Evolutionary conservation across 1,284 basidiomycete species (phyloP).

Genomic region (Moesziomyces globuligerus): DNA sequence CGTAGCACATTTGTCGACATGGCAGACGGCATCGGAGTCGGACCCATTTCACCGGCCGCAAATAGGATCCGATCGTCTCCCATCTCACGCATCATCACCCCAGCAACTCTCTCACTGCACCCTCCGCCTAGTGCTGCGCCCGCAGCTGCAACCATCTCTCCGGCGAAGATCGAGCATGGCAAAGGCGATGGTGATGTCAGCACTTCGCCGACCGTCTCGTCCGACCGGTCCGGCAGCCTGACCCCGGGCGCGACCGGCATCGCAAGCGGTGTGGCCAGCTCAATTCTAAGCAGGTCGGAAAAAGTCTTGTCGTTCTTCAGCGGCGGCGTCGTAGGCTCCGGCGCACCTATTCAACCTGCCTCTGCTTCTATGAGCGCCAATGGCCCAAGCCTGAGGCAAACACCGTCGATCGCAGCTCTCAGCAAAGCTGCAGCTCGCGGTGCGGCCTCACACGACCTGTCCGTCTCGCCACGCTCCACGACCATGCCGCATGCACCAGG

Average conservation of each 20-base stretch:
- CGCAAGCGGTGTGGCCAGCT: constrained; percentile 26
- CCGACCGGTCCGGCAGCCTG: constrained; percentile 29
- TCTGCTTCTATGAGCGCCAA: constrained; percentile 4
- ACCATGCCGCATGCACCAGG: background rate
- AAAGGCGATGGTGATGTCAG: constrained; percentile 13
- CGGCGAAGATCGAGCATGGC: constrained; percentile 3
- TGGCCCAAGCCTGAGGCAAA: constrained; percentile 20
- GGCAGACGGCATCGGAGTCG: constrained; percentile 15
- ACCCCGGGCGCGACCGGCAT: constrained; percentile 26
- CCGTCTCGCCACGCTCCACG: constrained; percentile 20
- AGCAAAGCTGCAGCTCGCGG: constrained; percentile 43
- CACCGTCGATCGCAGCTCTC: constrained; percentile 37
- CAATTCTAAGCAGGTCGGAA: constrained; percentile 37
- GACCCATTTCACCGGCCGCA: constrained; percentile 16
- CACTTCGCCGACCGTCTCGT: constrained; percentile 34
- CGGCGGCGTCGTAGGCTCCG: constrained; percentile 33
- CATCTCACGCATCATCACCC: constrained; percentile 58
- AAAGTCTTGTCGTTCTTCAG: constrained; percentile 46
- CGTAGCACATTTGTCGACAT: constrained; percentile 61
- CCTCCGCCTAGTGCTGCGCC: constrained; percentile 25
- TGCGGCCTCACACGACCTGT: constrained; percentile 24
- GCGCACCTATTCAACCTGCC: constrained; percentile 28
- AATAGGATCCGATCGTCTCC: constrained; percentile 38
- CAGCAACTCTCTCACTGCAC: constrained; percentile 56
- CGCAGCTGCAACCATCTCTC: background rate